A percentile compares a stretch with the other conserved stretches of the same genome.
Conservation (phyloP, 2,329 filamentous ascomycete genomes). For the Colletotrichum chrysophilum region DNA sequence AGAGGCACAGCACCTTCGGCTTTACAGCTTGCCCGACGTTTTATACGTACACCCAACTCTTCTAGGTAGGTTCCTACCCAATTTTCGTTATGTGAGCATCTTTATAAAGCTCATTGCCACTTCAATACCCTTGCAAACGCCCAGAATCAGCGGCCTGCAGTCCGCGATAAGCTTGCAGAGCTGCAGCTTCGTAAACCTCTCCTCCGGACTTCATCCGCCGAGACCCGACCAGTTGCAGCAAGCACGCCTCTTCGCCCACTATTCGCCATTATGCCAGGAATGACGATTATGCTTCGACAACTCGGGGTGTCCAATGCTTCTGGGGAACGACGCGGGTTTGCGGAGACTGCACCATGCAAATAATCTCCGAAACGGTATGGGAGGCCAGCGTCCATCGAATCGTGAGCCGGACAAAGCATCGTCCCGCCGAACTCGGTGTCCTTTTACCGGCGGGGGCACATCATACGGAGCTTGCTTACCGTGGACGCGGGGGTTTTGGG, state of each 20-base stretch:
- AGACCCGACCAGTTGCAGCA: not conserved
- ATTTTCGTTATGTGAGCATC: not conserved
- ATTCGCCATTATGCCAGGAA: slow-evolving; percentile 18
- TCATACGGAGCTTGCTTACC: not conserved
- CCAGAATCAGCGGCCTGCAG: not conserved
- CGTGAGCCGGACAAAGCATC: not conserved
- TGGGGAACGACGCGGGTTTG: not conserved
- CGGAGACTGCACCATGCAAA: not conserved
- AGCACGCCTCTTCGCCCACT: not conserved
- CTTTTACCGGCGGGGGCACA: not conserved
- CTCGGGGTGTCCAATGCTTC: not conserved
- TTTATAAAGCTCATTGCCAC: not conserved
- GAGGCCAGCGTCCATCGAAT: not conserved
- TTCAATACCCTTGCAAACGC: not conserved
- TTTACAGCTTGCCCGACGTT: not conserved
- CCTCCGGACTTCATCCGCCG: not conserved
- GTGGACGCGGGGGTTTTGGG: not conserved
- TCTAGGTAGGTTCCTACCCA: too few species aligned
- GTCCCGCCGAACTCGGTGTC: not conserved
- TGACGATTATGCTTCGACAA: not conserved
- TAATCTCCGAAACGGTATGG: slow-evolving; percentile 7
- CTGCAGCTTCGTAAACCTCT: not conserved
- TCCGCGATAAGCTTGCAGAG: not conserved
- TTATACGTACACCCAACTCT: not conserved
- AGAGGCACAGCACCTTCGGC: not conserved